phyloP scores from a whole-genome alignment of 352 stramenopile species.

The Pythium myriotylum region DNA sequence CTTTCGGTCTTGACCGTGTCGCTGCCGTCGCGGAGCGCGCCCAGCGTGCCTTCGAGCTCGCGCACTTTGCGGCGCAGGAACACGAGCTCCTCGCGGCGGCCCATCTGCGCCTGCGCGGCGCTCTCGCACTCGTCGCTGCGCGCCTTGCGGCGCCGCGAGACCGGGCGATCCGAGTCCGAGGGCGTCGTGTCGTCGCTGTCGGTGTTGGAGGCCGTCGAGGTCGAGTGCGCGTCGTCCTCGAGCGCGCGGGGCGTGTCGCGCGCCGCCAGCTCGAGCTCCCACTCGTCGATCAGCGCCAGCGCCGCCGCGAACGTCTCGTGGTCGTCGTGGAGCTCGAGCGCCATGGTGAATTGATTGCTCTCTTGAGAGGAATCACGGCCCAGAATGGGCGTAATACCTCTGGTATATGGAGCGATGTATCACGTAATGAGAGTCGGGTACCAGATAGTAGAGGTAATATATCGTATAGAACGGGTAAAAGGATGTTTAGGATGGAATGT shows the following conservation, averaged over 20 bases:
- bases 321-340: background rate
- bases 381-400: too few species aligned
- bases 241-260: background rate
- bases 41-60: constrained; percentile 8
- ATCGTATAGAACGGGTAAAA: too few species aligned
- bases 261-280: constrained; percentile 1
- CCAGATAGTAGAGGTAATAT: too few species aligned
- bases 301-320: background rate
- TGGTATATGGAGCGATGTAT: too few species aligned
- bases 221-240: background rate
- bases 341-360: too few species aligned
- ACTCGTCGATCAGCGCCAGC: constrained; percentile 19
- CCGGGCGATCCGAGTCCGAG: too few species aligned
- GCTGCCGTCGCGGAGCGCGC: background rate
- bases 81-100: constrained; percentile 14
- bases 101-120: background rate
- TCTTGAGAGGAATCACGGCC: too few species aligned
- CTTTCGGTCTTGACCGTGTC: constrained; percentile 3
- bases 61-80: constrained; percentile 21
- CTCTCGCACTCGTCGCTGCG: background rate
- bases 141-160: constrained; percentile 1
- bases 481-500: too few species aligned
- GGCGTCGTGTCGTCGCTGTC: constrained; percentile 10
- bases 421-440: too few species aligned
- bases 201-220: background rate